Conservation (phyloP, 2,329 filamentous ascomycete genomes). For the Calonectria honghensis region DNA sequence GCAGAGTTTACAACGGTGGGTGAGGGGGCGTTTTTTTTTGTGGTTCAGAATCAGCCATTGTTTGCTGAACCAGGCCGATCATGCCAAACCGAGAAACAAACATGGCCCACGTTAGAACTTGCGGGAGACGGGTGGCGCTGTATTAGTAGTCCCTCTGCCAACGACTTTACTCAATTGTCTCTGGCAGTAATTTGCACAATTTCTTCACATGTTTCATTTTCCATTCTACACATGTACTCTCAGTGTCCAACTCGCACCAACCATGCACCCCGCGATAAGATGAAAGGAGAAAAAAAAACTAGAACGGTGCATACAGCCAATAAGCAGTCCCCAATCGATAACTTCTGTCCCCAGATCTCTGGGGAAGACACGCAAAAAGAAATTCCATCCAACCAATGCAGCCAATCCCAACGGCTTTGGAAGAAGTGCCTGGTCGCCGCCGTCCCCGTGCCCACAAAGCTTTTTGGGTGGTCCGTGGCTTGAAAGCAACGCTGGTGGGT, state of each 20-base stretch:
- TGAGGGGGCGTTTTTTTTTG: background rate
- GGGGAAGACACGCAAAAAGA: slow-evolving; percentile 14
- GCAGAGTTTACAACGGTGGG: background rate
- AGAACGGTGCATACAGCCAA: background rate
- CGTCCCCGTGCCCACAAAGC: slow-evolving; percentile 27
- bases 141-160: slow-evolving; percentile 5
- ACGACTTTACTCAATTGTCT: slow-evolving; percentile 6
- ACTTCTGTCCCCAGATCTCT: background rate
- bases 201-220: slow-evolving; percentile 1
- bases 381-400: slow-evolving; percentile 26
- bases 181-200: slow-evolving; percentile 12
- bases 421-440: slow-evolving; percentile 12
- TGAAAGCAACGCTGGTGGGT: background rate
- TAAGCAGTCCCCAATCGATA: slow-evolving; percentile 1
- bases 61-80: background rate
- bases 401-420: slow-evolving; percentile 31
- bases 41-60: background rate
- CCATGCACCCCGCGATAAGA: slow-evolving; percentile 27
- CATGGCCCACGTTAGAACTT: background rate
- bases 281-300: slow-evolving; percentile 1
- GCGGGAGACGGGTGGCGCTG: background rate
- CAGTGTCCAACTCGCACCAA: background rate
- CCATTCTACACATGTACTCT: background rate
- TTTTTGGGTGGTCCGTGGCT: slow-evolving; percentile 34
- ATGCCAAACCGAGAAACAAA: background rate